These are phyloP conservation scores for Paecilomyces fulvus DNA, from an alignment of 2,329 filamentous ascomycete species.

Conservation along the genomic window DNA sequence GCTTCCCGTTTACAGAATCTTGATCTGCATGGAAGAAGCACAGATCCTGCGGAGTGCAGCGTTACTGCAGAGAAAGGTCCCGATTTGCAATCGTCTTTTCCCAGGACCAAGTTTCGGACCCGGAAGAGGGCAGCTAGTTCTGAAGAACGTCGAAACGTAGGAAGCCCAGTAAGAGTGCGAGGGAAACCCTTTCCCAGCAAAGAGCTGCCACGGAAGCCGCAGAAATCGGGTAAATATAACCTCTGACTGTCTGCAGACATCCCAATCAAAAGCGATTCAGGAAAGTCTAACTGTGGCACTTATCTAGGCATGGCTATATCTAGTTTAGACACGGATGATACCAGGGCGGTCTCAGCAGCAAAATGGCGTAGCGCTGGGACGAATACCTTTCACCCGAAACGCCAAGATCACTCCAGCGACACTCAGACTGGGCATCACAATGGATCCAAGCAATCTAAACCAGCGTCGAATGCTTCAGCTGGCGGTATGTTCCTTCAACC, in stretches of 20 bases:
- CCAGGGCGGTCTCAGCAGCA: background rate
- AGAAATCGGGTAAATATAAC: background rate
- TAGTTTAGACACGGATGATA: background rate
- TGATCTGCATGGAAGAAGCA: background rate
- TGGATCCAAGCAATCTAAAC: background rate
- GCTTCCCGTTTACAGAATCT: background rate
- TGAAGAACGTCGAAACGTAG: background rate
- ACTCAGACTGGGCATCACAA: background rate
- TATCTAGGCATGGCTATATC: background rate
- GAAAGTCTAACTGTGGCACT: background rate
- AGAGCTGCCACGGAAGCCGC: background rate
- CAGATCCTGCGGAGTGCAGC: background rate
- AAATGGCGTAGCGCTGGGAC: background rate
- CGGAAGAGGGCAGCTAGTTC: background rate
- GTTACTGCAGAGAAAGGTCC: background rate
- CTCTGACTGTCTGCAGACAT: background rate
- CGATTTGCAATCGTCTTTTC: background rate
- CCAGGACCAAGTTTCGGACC: background rate
- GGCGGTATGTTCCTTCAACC: conserved; percentile 45
- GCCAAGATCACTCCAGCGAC: background rate
- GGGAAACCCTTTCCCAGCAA: background rate
- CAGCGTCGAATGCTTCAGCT: background rate
- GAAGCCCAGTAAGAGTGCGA: background rate
- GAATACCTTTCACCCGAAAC: background rate
- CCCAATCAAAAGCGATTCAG: background rate